A percentile compares a stretch with the other conserved stretches of the same genome.
These are phyloP conservation scores for Fusarium humuli DNA, from an alignment of 2,329 filamentous ascomycete genomes.

Conservation along the genomic window DNA sequence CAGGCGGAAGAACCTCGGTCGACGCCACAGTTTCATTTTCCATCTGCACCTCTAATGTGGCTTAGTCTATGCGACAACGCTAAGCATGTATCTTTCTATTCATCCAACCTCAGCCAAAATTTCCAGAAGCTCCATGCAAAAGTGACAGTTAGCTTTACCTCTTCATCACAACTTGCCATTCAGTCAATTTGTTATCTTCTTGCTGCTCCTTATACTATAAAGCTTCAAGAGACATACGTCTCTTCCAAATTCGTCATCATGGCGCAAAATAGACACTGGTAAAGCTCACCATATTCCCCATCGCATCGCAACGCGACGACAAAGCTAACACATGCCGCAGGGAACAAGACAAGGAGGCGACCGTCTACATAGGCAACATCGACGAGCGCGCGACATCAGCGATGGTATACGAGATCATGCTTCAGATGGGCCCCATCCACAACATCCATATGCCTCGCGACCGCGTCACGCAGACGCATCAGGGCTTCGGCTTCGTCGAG, in stretches of 20 bases:
- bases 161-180: constrained; percentile 1
- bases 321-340: constrained; percentile 57
- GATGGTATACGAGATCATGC: constrained; percentile 97
- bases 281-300: constrained; percentile 45
- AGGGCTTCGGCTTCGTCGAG: constrained; percentile 99
- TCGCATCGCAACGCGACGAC: constrained; percentile 8
- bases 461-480: constrained; percentile 94
- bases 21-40: constrained; percentile 13
- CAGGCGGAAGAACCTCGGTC: constrained; percentile 50
- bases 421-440: constrained; percentile 95
- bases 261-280: constrained; percentile 81
- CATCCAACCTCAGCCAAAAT: constrained; percentile 44
- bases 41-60: constrained; percentile 10
- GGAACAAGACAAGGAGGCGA: constrained; percentile 98
- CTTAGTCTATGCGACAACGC: constrained; percentile 25
- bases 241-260: constrained; percentile 59
- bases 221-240: constrained; percentile 6
- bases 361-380: constrained; percentile 97
- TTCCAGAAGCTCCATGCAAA: constrained; percentile 39
- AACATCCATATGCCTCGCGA: constrained; percentile 99
- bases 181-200: not conserved
- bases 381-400: constrained; percentile 94
- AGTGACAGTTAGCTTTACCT: constrained; percentile 16
- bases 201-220: not conserved
- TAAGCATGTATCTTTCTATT: constrained; percentile 25